A percentile compares a stretch with the other conserved stretches of the same genome.
Conservation (phyloP, 2,329 filamentous ascomycete genomes). For the Aspergillus terreus region DNA sequence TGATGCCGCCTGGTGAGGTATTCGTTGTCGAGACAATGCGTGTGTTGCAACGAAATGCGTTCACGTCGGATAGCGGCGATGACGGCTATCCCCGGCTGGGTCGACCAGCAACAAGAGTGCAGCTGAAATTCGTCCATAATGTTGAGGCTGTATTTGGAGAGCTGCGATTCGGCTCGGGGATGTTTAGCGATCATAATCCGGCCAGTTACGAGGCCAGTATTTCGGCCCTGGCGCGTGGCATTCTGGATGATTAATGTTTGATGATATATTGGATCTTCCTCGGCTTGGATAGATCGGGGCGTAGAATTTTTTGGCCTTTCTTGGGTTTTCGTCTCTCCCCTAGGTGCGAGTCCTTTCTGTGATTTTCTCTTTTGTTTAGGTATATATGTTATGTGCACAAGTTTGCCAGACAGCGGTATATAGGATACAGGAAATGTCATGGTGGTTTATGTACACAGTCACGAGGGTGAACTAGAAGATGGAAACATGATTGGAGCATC, state of each 20-base stretch:
- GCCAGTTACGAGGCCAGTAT: conserved; percentile 69
- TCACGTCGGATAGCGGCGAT: conserved; percentile 42
- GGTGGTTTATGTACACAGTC: too few species aligned
- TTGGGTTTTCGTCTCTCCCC: too few species aligned
- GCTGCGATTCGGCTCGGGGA: conserved; percentile 66
- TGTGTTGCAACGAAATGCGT: conserved; percentile 65
- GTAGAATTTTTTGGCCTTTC: too few species aligned
- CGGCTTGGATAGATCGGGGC: too few species aligned
- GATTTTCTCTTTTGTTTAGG: too few species aligned
- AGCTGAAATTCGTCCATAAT: conserved; percentile 67
- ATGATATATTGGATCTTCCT: neutral
- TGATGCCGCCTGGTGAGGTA: conserved; percentile 72
- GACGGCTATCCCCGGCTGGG: conserved; percentile 52
- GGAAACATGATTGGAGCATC: too few species aligned
- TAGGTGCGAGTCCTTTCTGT: too few species aligned
- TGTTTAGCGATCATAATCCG: conserved; percentile 74
- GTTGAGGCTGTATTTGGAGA: conserved; percentile 69
- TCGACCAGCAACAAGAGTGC: conserved; percentile 63
- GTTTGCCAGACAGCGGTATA: too few species aligned
- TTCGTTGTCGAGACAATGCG: conserved; percentile 67
- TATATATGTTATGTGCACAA: too few species aligned
- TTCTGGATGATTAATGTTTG: conserved; percentile 38
- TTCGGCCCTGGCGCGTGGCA: conserved; percentile 52
- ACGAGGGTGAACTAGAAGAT: too few species aligned
- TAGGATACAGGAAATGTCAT: too few species aligned